Evolutionary conservation across 257 asterid genomes (phyloP), one percentile per base, ranked within the genome.

Genomic region (Scutellaria minor): DNA sequence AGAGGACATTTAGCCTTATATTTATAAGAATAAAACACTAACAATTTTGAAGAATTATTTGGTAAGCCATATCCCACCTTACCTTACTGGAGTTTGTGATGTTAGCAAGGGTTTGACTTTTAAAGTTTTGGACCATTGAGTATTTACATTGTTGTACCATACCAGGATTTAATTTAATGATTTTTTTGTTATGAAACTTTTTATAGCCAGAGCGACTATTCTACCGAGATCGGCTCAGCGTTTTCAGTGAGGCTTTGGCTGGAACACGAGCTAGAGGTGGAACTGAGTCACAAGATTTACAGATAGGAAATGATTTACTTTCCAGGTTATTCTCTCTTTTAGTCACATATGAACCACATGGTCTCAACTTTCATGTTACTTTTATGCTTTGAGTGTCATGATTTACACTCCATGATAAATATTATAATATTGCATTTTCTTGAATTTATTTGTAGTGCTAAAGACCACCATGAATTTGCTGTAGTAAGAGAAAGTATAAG

Each of bases 191-290:
- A 6, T 76, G 64, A 57, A 55, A 52, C 66, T 58, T 71, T 78
- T 69, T 62, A 77, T 77, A 95, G 99, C 98, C 99, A 1, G 99
- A 95, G 88, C 89, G 87, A 81, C 88, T 95, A 54, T 95, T 95
- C 83, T 85, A 93, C 60, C 86, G 99, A 62, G 71, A 87, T 55
- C 84, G 71, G 71, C 89, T 90, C 64, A 92, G 77, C 18, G 74
- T 95, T 70, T 83, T 70, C 66, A 95, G 99, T 64, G 99, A 95
- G 78, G 99, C 99, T 75, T 86, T 95, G 83, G 99, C 99, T 71
- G 99, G 81, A 82, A 94, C 99, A 42, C 86, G 98, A 50, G 95
- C 96, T 55, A 87, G 99, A 81, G 98, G 99, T 66, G 84, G 71
- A 84, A 80, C 97, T 9, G 90, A 77, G 74, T 66, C 89, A 77